Conservation (phyloP, 805 yeast species). For the Scheffersomyces ergatensis region DNA sequence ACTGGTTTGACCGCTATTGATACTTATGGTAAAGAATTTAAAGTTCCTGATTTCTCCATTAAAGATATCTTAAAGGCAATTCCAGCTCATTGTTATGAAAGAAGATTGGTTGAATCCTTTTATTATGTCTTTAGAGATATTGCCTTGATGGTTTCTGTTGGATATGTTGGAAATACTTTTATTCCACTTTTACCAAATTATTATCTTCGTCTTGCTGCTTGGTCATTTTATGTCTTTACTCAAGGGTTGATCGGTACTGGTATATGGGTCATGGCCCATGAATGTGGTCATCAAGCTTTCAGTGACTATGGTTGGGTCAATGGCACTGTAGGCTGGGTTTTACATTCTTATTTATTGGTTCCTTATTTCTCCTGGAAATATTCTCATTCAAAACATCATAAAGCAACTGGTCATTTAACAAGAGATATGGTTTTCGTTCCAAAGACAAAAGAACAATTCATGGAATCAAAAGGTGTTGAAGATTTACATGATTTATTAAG, state of each 20-base stretch:
- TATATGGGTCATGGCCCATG: conserved; percentile 62
- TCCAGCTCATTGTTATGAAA: conserved; percentile 60
- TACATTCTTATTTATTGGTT: conserved; percentile 55
- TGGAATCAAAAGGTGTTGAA: conserved; percentile 28
- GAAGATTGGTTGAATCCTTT: conserved; percentile 48
- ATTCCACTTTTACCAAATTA: conserved; percentile 49
- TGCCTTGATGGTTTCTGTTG: conserved; percentile 38
- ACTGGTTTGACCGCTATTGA: conserved; percentile 39
- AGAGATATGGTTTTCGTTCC: conserved; percentile 64
- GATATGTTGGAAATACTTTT: conserved; percentile 39
- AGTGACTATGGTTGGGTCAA: conserved; percentile 52
- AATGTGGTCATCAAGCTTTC: conserved; percentile 65
- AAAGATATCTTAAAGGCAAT: conserved; percentile 56
- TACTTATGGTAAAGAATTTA: conserved; percentile 52
- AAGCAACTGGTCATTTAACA: conserved; percentile 59
- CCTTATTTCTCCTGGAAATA: conserved; percentile 66
- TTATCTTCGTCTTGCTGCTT: conserved; percentile 49
- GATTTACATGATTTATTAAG: conserved; percentile 46
- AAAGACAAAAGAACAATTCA: conserved; percentile 45
- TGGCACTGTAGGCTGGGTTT: conserved; percentile 58
- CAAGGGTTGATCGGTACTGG: conserved; percentile 58
- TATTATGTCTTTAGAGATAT: conserved; percentile 56
- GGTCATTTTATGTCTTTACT: conserved; percentile 53
- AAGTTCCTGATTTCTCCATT: conserved; percentile 62
- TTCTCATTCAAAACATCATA: conserved; percentile 60